Percentiles rank a stretch among this genome's conserved stretches.
Evolutionary conservation across 1,284 basidiomycete species (phyloP).

Genomic region (Rhodotorula sp.): DNA sequence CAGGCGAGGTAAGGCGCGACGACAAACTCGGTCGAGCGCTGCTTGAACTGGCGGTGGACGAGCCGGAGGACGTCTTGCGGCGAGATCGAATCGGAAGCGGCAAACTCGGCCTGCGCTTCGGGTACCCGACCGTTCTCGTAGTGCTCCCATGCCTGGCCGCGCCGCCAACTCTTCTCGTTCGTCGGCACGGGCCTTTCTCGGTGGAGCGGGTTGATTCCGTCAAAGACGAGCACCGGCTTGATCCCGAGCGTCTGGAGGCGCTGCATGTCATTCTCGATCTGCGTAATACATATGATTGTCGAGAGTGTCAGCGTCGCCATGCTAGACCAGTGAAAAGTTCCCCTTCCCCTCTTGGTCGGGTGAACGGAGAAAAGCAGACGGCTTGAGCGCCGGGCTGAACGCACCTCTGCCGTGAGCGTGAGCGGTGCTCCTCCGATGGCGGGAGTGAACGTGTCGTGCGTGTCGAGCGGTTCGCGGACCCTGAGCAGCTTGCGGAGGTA

Average conservation of each 20-base stretch:
- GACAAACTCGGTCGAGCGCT: slow-evolving; percentile 92
- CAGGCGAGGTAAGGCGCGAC: slow-evolving; percentile 92
- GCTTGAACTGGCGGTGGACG: slow-evolving; percentile 87
- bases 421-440: slow-evolving; percentile 91
- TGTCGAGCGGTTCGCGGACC: slow-evolving; percentile 57
- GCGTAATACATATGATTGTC: slow-evolving; percentile 40
- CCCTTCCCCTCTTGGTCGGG: background rate
- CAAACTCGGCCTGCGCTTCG: slow-evolving; percentile 75
- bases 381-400: background rate
- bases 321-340: background rate
- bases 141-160: slow-evolving; percentile 75
- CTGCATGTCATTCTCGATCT: slow-evolving; percentile 89
- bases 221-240: slow-evolving; percentile 96
- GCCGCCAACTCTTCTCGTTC: slow-evolving; percentile 44
- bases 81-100: slow-evolving; percentile 60
- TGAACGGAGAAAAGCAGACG: background rate
- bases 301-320: background rate
- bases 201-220: slow-evolving; percentile 69
- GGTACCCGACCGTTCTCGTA: slow-evolving; percentile 88
- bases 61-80: slow-evolving; percentile 90
- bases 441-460: slow-evolving; percentile 58
- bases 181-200: slow-evolving; percentile 27
- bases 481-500: slow-evolving; percentile 81
- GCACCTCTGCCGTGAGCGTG: slow-evolving; percentile 61
- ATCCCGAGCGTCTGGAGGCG: slow-evolving; percentile 81